A percentile compares a stretch with the other conserved stretches of the same genome.
Conservation (phyloP, 2,329 filamentous ascomycete genomes). For the Fusarium sp. region DNA sequence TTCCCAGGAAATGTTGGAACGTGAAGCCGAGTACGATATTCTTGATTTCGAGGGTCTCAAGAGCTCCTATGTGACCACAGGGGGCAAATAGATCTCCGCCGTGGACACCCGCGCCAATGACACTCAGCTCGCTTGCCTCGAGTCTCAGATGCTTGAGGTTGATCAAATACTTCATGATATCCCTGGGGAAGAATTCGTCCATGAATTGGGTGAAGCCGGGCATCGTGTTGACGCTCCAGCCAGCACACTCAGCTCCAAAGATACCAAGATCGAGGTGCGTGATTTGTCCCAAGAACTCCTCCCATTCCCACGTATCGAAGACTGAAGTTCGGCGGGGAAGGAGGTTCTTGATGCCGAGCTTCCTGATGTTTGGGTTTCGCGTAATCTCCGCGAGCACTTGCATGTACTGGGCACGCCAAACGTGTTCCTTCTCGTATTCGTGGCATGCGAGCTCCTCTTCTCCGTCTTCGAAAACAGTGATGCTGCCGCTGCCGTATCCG, state of each 20-base stretch:
- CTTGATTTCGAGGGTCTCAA: too few relatives aligned
- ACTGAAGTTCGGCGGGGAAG: too few relatives aligned
- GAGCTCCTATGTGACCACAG: fast-evolving
- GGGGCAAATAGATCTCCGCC: fast-evolving
- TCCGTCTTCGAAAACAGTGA: neutral
- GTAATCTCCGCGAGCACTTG: fast-evolving
- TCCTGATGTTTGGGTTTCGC: too few relatives aligned
- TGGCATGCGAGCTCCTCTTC: neutral
- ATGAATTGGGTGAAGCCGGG: fast-evolving
- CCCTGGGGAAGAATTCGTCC: fast-evolving
- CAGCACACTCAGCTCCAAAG: neutral
- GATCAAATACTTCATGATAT: neutral
- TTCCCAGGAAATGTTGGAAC: fast-evolving
- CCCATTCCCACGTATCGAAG: neutral
- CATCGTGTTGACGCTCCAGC: fast-evolving
- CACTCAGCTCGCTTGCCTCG: neutral
- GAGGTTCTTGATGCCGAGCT: fast-evolving
- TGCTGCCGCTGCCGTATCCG: neutral
- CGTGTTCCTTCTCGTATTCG: fast-evolving
- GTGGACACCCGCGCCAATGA: fast-evolving
- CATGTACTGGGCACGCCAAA: neutral
- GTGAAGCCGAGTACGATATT: too few relatives aligned
- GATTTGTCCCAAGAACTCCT: neutral
- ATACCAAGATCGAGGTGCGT: neutral
- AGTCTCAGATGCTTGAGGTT: neutral